Evolutionary conservation across 106 monocot species (phyloP).

Genomic region (Acanthochlamys bracteata): DNA sequence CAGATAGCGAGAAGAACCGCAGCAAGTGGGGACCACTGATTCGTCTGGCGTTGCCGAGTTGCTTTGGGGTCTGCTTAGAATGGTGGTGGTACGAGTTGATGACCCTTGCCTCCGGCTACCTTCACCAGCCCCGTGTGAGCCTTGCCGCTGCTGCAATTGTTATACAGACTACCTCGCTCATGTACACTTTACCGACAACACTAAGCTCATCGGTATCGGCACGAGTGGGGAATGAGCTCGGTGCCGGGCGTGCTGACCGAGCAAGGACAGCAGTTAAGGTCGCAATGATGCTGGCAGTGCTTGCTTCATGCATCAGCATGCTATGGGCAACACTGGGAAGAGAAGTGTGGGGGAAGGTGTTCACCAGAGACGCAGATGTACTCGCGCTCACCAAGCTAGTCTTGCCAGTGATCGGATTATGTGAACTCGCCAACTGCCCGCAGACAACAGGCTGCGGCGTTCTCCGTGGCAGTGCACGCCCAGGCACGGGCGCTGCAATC

Average conservation of each 20-base stretch:
- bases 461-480: conserved; percentile 36
- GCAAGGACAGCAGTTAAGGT: conserved; percentile 20
- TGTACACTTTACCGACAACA: conserved; percentile 45
- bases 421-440: conserved; percentile 45
- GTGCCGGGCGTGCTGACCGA: conserved; percentile 26
- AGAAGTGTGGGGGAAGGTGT: conserved; percentile 32
- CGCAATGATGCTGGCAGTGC: conserved; percentile 24
- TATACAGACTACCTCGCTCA: conserved; percentile 46
- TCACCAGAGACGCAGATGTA: conserved; percentile 28
- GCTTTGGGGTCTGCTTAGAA: conserved; percentile 37
- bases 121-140: conserved; percentile 21
- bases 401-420: conserved; percentile 34
- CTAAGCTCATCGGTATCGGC: conserved; percentile 31
- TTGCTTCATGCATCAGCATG: conserved; percentile 24
- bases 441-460: conserved; percentile 46
- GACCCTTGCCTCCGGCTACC: conserved; percentile 49
- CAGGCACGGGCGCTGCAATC: conserved; percentile 18
- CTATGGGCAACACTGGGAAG: conserved; percentile 26
- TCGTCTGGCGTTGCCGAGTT: conserved; percentile 35
- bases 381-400: conserved; percentile 18
- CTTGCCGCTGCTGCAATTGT: conserved; percentile 39
- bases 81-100: conserved; percentile 61
- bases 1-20: not conserved
- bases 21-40: conserved; percentile 23
- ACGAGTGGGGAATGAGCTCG: conserved; percentile 50